phyloP scores from a whole-genome alignment of 2,329 filamentous ascomycete species.

The Pseudogymnoascus sp. region DNA sequence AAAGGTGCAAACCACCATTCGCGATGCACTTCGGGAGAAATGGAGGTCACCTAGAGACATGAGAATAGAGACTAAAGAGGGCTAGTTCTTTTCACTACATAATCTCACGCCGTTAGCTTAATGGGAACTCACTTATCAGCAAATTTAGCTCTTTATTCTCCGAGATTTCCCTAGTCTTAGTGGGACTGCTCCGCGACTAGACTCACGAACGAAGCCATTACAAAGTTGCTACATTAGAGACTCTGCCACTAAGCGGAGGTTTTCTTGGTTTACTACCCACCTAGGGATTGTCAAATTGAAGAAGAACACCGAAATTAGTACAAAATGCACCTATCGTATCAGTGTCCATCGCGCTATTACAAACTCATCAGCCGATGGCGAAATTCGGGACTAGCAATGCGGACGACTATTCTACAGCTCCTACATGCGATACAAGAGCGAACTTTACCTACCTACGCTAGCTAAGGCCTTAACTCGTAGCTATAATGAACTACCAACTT shows the following conservation, averaged over 20 bases:
- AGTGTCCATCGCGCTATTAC: background rate
- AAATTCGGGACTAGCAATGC: background rate
- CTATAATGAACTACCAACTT: background rate
- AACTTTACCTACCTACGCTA: background rate
- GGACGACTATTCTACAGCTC: background rate
- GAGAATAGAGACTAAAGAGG: background rate
- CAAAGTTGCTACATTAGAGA: background rate
- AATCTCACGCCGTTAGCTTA: background rate
- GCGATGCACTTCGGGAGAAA: background rate
- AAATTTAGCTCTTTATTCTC: conserved; percentile 9
- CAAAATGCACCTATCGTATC: background rate
- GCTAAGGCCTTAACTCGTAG: background rate
- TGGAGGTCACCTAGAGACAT: background rate
- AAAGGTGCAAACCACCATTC: background rate
- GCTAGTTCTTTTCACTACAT: background rate
- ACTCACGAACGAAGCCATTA: background rate
- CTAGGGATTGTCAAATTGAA: background rate
- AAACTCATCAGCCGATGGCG: background rate
- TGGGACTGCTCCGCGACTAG: background rate
- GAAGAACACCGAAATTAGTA: background rate
- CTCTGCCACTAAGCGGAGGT: background rate
- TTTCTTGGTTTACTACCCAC: background rate
- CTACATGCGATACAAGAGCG: background rate
- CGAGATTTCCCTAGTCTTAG: conserved; percentile 10
- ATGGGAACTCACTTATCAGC: conserved; percentile 9